These are phyloP conservation scores for Talaromyces verruculosus DNA, from an alignment of 2,329 filamentous ascomycete genomes.

Conservation along the genomic window DNA sequence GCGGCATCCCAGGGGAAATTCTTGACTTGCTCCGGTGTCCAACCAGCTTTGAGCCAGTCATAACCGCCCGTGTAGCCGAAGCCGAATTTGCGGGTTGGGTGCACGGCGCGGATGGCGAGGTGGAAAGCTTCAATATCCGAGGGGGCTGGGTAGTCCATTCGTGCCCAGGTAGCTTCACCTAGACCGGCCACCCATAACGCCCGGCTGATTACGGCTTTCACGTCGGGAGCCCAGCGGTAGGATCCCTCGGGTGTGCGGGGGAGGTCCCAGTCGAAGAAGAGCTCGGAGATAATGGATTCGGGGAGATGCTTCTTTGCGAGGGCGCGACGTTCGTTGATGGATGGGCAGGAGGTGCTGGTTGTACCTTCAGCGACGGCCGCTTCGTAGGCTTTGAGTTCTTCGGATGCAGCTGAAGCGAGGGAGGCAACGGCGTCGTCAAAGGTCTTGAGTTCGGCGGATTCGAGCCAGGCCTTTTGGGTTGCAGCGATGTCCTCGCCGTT, in stretches of 20 bases:
- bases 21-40: conserved; percentile 1
- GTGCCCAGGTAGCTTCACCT: background rate
- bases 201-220: background rate
- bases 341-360: conserved; percentile 1
- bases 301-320: conserved; percentile 7
- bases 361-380: background rate
- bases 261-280: conserved; percentile 9
- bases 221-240: background rate
- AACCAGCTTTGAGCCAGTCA: conserved; percentile 5
- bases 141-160: background rate
- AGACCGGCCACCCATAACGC: background rate
- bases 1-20: conserved; percentile 6
- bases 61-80: conserved; percentile 3
- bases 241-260: conserved; percentile 4
- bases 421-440: background rate
- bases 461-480: background rate
- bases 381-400: background rate
- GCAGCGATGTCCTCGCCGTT: background rate
- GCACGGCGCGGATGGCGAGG: background rate
- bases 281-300: background rate
- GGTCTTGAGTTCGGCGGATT: background rate
- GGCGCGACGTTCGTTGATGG: background rate
- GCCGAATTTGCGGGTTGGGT: background rate
- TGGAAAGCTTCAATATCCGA: background rate
- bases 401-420: background rate